Conservation (phyloP, 2,329 filamentous ascomycete genomes). For the Rhytidhysteron rufulum region DNA sequence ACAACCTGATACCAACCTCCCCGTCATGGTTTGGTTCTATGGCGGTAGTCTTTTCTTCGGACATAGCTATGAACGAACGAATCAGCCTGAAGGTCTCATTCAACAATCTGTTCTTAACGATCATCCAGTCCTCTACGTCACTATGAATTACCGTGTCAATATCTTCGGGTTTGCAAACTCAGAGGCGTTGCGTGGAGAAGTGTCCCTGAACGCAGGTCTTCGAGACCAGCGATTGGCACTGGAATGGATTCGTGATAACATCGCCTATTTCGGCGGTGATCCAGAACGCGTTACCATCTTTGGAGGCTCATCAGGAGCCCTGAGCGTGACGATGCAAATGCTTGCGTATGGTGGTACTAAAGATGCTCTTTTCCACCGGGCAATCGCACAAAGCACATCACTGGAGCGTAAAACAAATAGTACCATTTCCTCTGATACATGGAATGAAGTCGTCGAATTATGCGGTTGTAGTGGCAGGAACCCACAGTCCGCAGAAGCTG, state of each 20-base stretch:
- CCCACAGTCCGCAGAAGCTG: slow-evolving; percentile 40
- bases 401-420: no score
- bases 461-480: no score
- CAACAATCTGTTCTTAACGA: slow-evolving; percentile 22
- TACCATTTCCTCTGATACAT: no score
- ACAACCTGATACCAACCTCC: slow-evolving; percentile 41
- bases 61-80: slow-evolving; percentile 39
- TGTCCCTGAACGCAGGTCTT: slow-evolving; percentile 42
- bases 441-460: no score
- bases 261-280: slow-evolving; percentile 36
- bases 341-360: slow-evolving; percentile 46
- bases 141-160: slow-evolving; percentile 46
- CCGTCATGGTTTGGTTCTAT: slow-evolving; percentile 57
- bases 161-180: slow-evolving; percentile 63
- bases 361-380: slow-evolving; percentile 45
- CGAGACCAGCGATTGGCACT: slow-evolving; percentile 37
- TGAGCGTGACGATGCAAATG: slow-evolving; percentile 43
- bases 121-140: slow-evolving; percentile 16
- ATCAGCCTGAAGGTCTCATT: slow-evolving; percentile 58
- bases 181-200: slow-evolving; percentile 47
- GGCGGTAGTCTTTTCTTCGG: slow-evolving; percentile 44
- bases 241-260: slow-evolving; percentile 21
- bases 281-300: slow-evolving; percentile 43
- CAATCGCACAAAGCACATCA: no score
- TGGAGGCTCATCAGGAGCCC: slow-evolving; percentile 43